Base-by-base conservation (phyloP, 192 early-diverging fungal genomes). In the Backusella macrospora region DNA sequence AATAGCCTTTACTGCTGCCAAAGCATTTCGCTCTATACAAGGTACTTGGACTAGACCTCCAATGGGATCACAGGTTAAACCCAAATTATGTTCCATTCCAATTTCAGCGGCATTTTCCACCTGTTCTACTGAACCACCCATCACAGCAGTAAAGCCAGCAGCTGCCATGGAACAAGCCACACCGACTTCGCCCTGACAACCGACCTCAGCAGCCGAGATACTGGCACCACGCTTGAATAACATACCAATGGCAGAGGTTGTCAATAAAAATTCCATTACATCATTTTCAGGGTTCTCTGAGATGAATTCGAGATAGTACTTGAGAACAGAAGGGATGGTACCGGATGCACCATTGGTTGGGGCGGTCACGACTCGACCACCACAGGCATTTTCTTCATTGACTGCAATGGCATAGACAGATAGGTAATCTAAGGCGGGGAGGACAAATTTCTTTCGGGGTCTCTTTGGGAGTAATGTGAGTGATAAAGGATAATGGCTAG, bases 101-200 rank as follows among this genome's bases (percentile, higher is more conserved):
- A 98, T 98, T 78, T 98, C 97, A 49, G 97, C 97, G 0, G 95
- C 95, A 72, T 98, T 96, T 77, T 96, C 96, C 7, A 98, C 91
- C 85, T 96, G 95, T 55, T 90, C 87, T 3, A 92, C 86, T 0
- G 92, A 89, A 15, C 95, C 96, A 59, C 96, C 96, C 95, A 98
- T 96, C 5, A 98, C 95, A n/a, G 95, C 95, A 6, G 95, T 90
- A 72, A 97, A 97, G 1, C 90, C 97, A 0, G 92, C 97, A 14
- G 97, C 96, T 10, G 93, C 94, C 97, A 98, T 98, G 39, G 92
- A 93, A 80, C 97, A 99, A 12, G 97, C 95, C 15, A 99, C 97
- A 68, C 97, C 97, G 4, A 99, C 96, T 83, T 99, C 97, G 55
- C 97, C 97, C 78, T 96, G 95, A 80, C 97, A 99, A 52, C 97